Evolutionary conservation across 1,284 basidiomycete species (phyloP).

Genomic region (Fistulina hepatica): DNA sequence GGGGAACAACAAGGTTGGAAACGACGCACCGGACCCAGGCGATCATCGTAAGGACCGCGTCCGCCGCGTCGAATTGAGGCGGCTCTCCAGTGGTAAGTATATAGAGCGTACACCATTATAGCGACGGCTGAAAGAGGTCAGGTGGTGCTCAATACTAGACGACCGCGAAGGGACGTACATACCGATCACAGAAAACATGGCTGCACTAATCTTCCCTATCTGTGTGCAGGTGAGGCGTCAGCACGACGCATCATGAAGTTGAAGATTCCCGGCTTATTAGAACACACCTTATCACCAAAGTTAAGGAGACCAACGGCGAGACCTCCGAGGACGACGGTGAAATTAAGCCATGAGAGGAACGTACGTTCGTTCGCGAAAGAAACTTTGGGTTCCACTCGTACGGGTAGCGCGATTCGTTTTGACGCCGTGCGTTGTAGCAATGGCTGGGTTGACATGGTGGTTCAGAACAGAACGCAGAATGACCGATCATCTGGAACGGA

Average conservation of each 20-base stretch:
- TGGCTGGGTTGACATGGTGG: conserved; percentile 90
- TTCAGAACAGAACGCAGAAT: conserved; percentile 9
- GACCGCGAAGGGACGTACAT: conserved; percentile 25
- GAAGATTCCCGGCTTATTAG: background rate
- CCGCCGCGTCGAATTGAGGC: conserved; percentile 86
- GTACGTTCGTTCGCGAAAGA: conserved; percentile 94
- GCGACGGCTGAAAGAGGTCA: conserved; percentile 64
- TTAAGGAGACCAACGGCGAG: conserved; percentile 94
- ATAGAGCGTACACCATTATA: conserved; percentile 93
- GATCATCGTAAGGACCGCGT: conserved; percentile 93
- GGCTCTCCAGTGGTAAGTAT: conserved; percentile 95
- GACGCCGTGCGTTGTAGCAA: conserved; percentile 92
- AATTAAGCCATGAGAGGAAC: conserved; percentile 94
- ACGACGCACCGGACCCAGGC: conserved; percentile 59
- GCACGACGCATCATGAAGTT: background rate
- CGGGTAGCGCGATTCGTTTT: conserved; percentile 91
- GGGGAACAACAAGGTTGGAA: conserved; percentile 10
- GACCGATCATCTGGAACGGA: background rate
- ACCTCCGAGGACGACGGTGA: conserved; percentile 89
- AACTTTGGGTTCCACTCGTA: conserved; percentile 90
- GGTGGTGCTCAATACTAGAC: conserved; percentile 4
- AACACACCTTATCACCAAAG: conserved; percentile 84
- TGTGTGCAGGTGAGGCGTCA: background rate
- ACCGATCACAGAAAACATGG: conserved; percentile 89
- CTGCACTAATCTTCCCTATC: conserved; percentile 88